Percentiles rank a stretch among this genome's conserved stretches.
Evolutionary conservation across 805 yeast genomes (phyloP).

Genomic region (Scheffersomyces amazonensis): DNA sequence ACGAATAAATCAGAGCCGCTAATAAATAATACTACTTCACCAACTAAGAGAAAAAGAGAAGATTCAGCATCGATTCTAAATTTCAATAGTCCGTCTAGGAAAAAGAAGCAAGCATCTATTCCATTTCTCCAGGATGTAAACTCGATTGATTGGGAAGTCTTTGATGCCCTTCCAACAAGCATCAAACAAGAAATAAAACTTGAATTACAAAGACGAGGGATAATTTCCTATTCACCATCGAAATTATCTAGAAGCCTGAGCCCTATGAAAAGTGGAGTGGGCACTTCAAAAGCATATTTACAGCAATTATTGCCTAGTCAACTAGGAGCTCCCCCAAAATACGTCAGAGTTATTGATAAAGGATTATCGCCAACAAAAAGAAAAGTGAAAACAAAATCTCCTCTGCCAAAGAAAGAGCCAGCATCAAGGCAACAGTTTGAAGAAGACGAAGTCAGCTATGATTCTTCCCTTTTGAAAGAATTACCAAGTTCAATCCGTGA

Average conservation of each 20-base stretch:
- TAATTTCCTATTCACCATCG: constrained; percentile 7
- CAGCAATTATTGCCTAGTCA: constrained; percentile 39
- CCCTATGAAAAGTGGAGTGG: constrained; percentile 6
- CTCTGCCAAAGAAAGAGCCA: constrained; percentile 12
- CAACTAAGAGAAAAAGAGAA: not conserved
- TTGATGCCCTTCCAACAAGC: constrained; percentile 62
- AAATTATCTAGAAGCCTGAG: not conserved
- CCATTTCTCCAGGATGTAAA: constrained; percentile 4
- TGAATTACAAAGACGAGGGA: constrained; percentile 48
- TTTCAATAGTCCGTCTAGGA: not conserved
- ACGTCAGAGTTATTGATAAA: constrained; percentile 26
- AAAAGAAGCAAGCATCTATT: not conserved
- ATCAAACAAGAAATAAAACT: constrained; percentile 58
- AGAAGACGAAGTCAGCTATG: constrained; percentile 16
- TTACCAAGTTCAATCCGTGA: constrained; percentile 35
- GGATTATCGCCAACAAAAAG: constrained; percentile 18
- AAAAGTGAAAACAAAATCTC: constrained; percentile 4
- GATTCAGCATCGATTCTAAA: not conserved
- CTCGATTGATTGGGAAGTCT: constrained; percentile 62
- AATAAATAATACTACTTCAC: not conserved
- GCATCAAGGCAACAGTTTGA: constrained; percentile 1
- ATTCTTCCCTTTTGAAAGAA: constrained; percentile 33
- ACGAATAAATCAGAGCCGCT: not conserved
- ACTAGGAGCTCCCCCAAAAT: constrained; percentile 23
- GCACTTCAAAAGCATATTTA: constrained; percentile 21